Conservation (phyloP, 2,329 filamentous ascomycete species). For the Periconia digitata region DNA sequence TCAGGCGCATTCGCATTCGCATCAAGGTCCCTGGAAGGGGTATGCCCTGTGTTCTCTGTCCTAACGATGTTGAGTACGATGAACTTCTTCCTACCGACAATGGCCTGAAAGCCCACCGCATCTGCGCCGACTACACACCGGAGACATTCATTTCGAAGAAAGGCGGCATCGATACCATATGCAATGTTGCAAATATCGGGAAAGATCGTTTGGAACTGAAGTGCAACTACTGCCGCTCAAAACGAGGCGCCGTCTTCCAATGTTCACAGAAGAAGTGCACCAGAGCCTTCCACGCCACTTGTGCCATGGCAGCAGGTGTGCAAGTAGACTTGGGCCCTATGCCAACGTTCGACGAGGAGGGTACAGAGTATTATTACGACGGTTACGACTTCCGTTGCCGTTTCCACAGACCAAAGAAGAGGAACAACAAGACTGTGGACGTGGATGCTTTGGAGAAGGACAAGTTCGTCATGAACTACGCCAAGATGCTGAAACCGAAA, state of each 20-base stretch:
- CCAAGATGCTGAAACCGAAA: slow-evolving; percentile 67
- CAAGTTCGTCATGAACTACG: slow-evolving; percentile 67
- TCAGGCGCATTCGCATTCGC: slow-evolving; percentile 72
- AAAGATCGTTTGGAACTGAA: slow-evolving; percentile 89
- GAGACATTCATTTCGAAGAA: slow-evolving; percentile 83
- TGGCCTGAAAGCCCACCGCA: slow-evolving; percentile 80
- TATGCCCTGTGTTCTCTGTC: slow-evolving; percentile 87
- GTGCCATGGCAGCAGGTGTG: slow-evolving; percentile 87
- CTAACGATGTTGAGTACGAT: slow-evolving; percentile 81
- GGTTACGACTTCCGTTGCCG: slow-evolving; percentile 93
- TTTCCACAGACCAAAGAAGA: slow-evolving; percentile 88
- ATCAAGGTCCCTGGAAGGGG: slow-evolving; percentile 71
- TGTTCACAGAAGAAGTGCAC: slow-evolving; percentile 95
- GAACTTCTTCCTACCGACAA: slow-evolving; percentile 86
- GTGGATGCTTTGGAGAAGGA: slow-evolving; percentile 70
- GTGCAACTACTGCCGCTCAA: slow-evolving; percentile 91
- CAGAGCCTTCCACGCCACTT: slow-evolving; percentile 91
- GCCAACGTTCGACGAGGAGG: slow-evolving; percentile 85
- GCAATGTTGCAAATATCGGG: slow-evolving; percentile 77
- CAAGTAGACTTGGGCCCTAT: slow-evolving; percentile 86
- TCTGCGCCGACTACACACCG: slow-evolving; percentile 87
- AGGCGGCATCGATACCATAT: slow-evolving; percentile 67
- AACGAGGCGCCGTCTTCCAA: slow-evolving; percentile 94
- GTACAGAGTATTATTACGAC: slow-evolving; percentile 87
- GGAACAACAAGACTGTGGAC: slow-evolving; percentile 75